Percentiles rank a stretch among this genome's conserved stretches.
These are phyloP conservation scores for Trypanosoma avium DNA, from an alignment of 208 protist genomes.

Conservation along the genomic window DNA sequence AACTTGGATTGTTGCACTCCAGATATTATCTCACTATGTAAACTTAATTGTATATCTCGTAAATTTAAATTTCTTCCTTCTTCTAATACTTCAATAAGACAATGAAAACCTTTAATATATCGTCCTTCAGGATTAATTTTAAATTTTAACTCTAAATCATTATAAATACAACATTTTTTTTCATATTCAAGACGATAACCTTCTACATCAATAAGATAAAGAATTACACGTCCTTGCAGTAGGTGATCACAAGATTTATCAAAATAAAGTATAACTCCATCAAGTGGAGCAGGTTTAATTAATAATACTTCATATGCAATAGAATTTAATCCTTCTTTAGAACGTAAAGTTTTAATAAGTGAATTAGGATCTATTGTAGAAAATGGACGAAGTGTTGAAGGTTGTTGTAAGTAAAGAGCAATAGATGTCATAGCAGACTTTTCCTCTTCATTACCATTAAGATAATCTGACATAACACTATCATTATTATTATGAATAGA, in stretches of 20 bases:
- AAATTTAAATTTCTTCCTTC: no score
- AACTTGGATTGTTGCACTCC: background rate
- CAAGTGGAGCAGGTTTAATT: background rate
- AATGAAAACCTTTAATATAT: no score
- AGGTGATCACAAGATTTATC: background rate
- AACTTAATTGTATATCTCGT: constrained; percentile 1
- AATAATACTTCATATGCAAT: background rate
- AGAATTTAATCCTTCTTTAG: background rate
- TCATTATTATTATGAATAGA: constrained; percentile 24
- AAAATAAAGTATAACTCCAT: constrained; percentile 11
- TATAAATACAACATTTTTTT: no score
- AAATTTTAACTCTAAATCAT: no score
- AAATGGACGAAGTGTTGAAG: no score
- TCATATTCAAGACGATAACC: no score
- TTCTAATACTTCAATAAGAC: no score
- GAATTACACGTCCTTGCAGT: background rate
- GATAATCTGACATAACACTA: constrained; percentile 12
- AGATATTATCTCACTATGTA: background rate
- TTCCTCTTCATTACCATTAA: background rate
- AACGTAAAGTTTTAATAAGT: background rate
- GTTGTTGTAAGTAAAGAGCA: constrained; percentile 54
- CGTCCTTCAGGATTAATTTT: no score
- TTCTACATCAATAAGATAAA: background rate
- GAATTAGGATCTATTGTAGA: background rate
- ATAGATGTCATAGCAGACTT: constrained; percentile 28